Evolutionary conservation across 495 filamentous ascomycete genomes (phyloP), one percentile per base, ranked within the genome.

Genomic region (Tuber calosporum): DNA sequence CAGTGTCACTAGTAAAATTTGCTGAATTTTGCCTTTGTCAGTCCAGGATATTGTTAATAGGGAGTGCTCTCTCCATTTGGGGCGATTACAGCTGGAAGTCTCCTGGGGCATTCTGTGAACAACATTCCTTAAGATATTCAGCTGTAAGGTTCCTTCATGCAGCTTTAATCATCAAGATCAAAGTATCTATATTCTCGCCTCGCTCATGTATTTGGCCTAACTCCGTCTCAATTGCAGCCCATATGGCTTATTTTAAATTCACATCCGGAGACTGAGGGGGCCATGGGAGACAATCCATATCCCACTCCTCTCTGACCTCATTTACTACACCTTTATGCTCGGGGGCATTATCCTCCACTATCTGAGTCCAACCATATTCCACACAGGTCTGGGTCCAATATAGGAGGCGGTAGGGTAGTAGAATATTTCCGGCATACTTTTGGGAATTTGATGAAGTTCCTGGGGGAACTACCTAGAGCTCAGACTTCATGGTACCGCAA

Each of bases 351-450:
- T 75, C 73, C n/a, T 78, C 75, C 0, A 73, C 34, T 9, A 72
- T 30, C 30, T 30, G 1, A 41, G 40, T 37, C 69, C 62, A 75
- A 40, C 73, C 43, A 69, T 75, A 75, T 11, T 38, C 67, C 30
- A 43, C 58, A 70, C 66, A 72, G 34, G 68, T 72, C 69, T 70
- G 1, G 42, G 75, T 58, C 75, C 69, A 70, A 43, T 75, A 78
- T 2, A 69, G 75, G 20, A 78, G 66, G 3, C 75, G 70, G 2
- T 41, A 34, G 20, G 66, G 73, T 22, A 69, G 41, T 7, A 69
- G 67, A 43, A 75, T 43, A 41, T 41, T 42, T 4, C 11, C 40
- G 4, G 30, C 70, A 66, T 72, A 74, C 48, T 8, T 30, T 68
- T 40, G 22, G 43, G 72, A 77, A 48, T 77, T 45, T 41, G 75